A percentile compares a stretch with the other conserved stretches of the same genome.
These are phyloP conservation scores for Cicer cuneatum DNA, from an alignment of 306 rosid species.

Conservation along the genomic window DNA sequence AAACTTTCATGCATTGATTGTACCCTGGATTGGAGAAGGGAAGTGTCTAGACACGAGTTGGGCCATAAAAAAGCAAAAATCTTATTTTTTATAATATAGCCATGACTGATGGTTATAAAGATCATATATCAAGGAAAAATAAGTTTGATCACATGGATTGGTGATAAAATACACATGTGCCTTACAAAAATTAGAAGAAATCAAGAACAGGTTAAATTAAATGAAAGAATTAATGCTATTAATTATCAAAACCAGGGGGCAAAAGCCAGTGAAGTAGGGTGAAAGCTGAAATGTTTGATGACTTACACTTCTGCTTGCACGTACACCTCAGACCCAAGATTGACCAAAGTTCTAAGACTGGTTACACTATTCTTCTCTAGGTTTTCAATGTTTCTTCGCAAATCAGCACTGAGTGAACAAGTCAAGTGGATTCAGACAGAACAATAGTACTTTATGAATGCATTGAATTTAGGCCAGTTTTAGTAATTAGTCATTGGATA, in stretches of 20 bases:
- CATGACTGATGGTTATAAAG: slow-evolving; percentile 23
- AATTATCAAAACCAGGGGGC: slow-evolving; percentile 19
- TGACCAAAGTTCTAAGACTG: slow-evolving; percentile 81
- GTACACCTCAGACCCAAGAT: slow-evolving; percentile 95
- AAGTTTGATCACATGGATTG: slow-evolving; percentile 4
- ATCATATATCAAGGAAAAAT: slow-evolving; percentile 17
- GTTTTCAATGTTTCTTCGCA: slow-evolving; percentile 81
- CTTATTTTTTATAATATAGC: slow-evolving; percentile 13
- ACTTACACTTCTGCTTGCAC: slow-evolving; percentile 96
- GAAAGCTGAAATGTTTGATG: slow-evolving; percentile 28
- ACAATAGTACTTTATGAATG: slow-evolving; percentile 24
- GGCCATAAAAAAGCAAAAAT: slow-evolving; percentile 10
- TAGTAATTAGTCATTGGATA: neutral
- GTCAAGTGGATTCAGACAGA: slow-evolving; percentile 59
- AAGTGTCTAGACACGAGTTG: slow-evolving; percentile 11
- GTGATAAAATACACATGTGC: neutral
- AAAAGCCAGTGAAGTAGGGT: neutral
- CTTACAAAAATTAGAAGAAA: slow-evolving; percentile 1
- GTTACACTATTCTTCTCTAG: slow-evolving; percentile 86
- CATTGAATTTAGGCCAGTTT: slow-evolving; percentile 10
- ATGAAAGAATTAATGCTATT: neutral
- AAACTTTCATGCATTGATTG: slow-evolving; percentile 1
- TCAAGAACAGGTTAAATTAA: slow-evolving; percentile 10
- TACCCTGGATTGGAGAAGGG: neutral
- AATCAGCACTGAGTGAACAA: slow-evolving; percentile 65